Base-by-base conservation (phyloP, 768 basidiomycete species). In the Suillus americanus region DNA sequence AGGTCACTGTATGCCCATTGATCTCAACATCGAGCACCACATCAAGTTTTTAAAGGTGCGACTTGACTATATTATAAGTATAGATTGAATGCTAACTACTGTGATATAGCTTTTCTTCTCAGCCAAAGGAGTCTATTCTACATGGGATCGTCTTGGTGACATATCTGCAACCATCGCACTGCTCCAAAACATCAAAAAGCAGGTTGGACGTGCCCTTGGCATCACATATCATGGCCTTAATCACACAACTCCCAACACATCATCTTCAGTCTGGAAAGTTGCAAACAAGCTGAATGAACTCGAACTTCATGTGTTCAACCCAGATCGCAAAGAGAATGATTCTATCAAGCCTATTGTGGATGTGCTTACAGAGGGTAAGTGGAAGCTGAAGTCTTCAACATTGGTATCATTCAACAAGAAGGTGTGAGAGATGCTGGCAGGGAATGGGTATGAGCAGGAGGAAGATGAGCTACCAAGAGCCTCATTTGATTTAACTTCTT, bases 21-120 rank as follows among this genome's bases (percentile, higher is more conserved):
- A 80, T 48, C 10, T 77, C 2, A 80, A 81, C 56, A 79, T 80
- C 1, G 75, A 81, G 43, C 79, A 81, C 64, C 51, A 74, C 0
- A 79, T 80, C 50, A 55, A 71, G 0, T 72, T 76, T 62, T 50
- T 79, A 0, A 80, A 79, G 75, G 75, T 30, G 28, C 28, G 28
- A 30, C 28, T 30, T 30, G 28, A 30, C 28, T 30, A 30, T 30
- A 30, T 30, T 30, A 30, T 30, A 30, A 30, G 28, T 30, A 30
- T 30, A 30, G 28, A 30, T 30, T 30, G 28, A 30, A 30, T 30
- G 28, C 28, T 30, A 30, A 30, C 28, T 30, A 30, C 28, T 30
- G 28, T 30, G 28, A 30, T 30, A 30, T 30, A 30, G 74, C 40
- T 38, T 7, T 64, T 77, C 3, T 73, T 73, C 5, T 45, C 71